Percentiles rank a stretch among this genome's conserved stretches.
Conservation (phyloP, 352 stramenopile genomes). For the Globisporangium emineosum region DNA sequence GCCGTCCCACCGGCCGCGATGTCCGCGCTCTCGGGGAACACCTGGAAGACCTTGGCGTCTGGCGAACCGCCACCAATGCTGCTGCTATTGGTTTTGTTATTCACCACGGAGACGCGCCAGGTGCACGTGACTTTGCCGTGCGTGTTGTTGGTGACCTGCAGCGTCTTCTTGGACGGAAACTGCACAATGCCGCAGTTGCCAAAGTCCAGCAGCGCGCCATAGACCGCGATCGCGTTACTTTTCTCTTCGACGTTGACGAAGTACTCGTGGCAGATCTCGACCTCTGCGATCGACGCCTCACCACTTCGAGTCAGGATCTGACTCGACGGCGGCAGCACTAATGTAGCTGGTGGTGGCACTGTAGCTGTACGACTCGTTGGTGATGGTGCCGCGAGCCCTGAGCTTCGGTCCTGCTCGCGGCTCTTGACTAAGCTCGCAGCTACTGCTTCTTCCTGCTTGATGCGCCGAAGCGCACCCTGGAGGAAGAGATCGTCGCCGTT, state of each 20-base stretch:
- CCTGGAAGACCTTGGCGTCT: conserved; percentile 43
- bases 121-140: conserved; percentile 82
- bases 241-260: conserved; percentile 71
- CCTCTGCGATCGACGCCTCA: conserved; percentile 67
- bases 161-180: conserved; percentile 58
- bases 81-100: conserved; percentile 1
- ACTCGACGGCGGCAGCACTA: conserved; percentile 21
- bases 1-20: conserved; percentile 68
- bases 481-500: conserved; percentile 68
- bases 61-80: background rate
- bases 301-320: conserved; percentile 80
- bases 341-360: background rate
- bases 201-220: conserved; percentile 67
- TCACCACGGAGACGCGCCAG: conserved; percentile 59
- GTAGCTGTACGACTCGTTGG: background rate
- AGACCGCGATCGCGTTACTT: conserved; percentile 48
- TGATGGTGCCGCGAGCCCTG: background rate
- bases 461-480: conserved; percentile 38
- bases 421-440: background rate
- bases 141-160: conserved; percentile 85
- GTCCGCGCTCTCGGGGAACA: conserved; percentile 72
- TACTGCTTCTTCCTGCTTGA: conserved; percentile 19
- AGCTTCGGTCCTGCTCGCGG: conserved; percentile 10
- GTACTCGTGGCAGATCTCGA: conserved; percentile 82
- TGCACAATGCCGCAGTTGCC: conserved; percentile 59